A percentile compares a stretch with the other conserved stretches of the same genome.
These are phyloP conservation scores for Nannochloropsis gaditana DNA, from an alignment of 108 stramenopile genomes.

Conservation along the genomic window DNA sequence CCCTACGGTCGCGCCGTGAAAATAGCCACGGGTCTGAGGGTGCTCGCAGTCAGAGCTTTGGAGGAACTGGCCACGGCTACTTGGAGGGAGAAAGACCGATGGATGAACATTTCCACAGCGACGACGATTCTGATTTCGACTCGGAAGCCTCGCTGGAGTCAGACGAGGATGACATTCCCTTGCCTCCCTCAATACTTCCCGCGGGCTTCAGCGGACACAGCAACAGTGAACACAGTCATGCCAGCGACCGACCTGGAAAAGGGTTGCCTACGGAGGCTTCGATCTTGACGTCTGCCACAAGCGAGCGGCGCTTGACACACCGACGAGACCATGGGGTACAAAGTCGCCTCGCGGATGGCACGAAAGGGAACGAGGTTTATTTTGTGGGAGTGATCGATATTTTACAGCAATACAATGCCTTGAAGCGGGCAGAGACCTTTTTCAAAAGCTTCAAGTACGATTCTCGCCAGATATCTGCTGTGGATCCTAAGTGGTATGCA, in stretches of 20 bases:
- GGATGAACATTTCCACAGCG: neutral
- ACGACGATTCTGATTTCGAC: constrained; percentile 11
- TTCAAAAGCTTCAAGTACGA: constrained; percentile 47
- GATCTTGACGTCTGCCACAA: neutral
- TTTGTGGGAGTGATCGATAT: constrained; percentile 53
- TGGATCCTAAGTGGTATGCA: constrained; percentile 42
- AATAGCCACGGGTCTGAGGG: neutral
- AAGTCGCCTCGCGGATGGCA: constrained; percentile 10
- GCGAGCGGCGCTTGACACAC: neutral
- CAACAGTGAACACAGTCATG: neutral
- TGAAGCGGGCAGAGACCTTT: constrained; percentile 47
- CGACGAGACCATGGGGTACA: constrained; percentile 23
- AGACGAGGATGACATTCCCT: constrained; percentile 3
- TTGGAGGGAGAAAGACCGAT: neutral
- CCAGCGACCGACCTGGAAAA: neutral
- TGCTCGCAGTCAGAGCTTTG: neutral
- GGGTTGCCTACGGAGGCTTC: neutral
- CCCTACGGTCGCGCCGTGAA: neutral
- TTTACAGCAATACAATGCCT: constrained; percentile 48
- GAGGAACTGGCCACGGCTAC: neutral
- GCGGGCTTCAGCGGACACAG: neutral
- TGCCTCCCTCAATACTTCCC: neutral
- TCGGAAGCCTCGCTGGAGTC: neutral
- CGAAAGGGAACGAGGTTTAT: constrained; percentile 38
- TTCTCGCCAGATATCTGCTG: constrained; percentile 37